Conservation (phyloP, 1,284 basidiomycete genomes). For the Apiotrichum domesticum region DNA sequence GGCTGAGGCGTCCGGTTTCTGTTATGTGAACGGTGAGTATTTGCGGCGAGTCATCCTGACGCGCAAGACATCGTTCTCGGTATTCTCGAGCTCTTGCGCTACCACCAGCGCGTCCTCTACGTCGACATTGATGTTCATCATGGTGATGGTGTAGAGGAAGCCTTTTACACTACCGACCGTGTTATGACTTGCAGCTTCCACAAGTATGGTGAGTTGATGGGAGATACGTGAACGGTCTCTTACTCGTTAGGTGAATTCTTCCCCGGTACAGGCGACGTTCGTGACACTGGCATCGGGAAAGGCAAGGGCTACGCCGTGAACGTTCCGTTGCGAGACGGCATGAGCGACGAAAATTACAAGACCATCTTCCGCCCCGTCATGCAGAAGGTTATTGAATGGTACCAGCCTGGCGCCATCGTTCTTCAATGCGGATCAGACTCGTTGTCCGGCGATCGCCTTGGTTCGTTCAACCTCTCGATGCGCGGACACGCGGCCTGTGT, state of each 20-base stretch:
- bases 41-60: background rate
- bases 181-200: conserved; percentile 99
- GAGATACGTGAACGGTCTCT: background rate
- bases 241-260: conserved; percentile 63
- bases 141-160: conserved; percentile 98
- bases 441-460: conserved; percentile 90
- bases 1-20: conserved; percentile 96
- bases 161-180: conserved; percentile 96
- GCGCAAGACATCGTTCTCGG: conserved; percentile 80
- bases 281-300: conserved; percentile 87
- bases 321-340: conserved; percentile 91
- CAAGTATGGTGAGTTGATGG: conserved; percentile 68
- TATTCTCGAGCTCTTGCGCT: conserved; percentile 87
- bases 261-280: conserved; percentile 92
- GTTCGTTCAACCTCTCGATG: conserved; percentile 96
- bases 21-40: conserved; percentile 85
- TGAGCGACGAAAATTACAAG: conserved; percentile 93
- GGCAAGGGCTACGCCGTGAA: conserved; percentile 92
- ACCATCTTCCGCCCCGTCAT: conserved; percentile 96
- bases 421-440: conserved; percentile 99
- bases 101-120: conserved; percentile 91
- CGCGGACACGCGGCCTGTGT: conserved; percentile 97
- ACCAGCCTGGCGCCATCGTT: conserved; percentile 92
- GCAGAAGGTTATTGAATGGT: conserved; percentile 88
- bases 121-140: conserved; percentile 99